Evolutionary conservation across 2,329 filamentous ascomycete species (phyloP), one percentile per base, ranked within the genome.

Genomic region (Cercospora sp.): DNA sequence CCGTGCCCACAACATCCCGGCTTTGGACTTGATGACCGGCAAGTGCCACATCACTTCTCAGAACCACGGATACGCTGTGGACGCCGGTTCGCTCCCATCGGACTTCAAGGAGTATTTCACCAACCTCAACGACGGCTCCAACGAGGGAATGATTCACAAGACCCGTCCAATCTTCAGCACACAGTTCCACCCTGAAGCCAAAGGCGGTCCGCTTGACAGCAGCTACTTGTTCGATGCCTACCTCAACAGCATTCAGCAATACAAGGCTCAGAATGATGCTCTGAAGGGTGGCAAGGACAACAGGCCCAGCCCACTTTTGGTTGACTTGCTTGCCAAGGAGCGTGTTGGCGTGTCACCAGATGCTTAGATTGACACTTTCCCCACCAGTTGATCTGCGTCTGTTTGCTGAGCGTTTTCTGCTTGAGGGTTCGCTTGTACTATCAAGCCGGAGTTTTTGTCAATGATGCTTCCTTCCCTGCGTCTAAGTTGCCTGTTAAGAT

Each of bases 71-170:
- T 99, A 98, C 77, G 95, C 94, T 53, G 92, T 99, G 68, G 94
- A 98, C 78, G 88, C 91, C 5, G 86, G 87, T 68, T 97, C 93
- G 10, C 85, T 99, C 48, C 88, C 92, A 64, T 84, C 83, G 65
- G 93, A 97, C 42, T 99, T 93, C 89, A 95, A 94, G 86, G 94
- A 97, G 81, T 98, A 97, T 86, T 99, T 98, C 80, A 90, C 97
- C 81, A 98, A 99, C 86, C 86, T 98, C 73, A 99, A 98, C 82
- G 95, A 99, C 78, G 92, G 93, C 70, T 94, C 91, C 81, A 99
- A 99, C 81, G 95, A 99, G 85, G 94, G 91, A 68, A 93, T 99
- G 89, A 93, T 97, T 79, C 95, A 99, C 87, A 93, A 91, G 83
- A 91, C 91, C 67, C 92, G 94, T 40, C 95, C 95, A 71, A 99